Evolutionary conservation across 2,329 filamentous ascomycete species (phyloP).

Genomic region (Aureobasidium pullulans): DNA sequence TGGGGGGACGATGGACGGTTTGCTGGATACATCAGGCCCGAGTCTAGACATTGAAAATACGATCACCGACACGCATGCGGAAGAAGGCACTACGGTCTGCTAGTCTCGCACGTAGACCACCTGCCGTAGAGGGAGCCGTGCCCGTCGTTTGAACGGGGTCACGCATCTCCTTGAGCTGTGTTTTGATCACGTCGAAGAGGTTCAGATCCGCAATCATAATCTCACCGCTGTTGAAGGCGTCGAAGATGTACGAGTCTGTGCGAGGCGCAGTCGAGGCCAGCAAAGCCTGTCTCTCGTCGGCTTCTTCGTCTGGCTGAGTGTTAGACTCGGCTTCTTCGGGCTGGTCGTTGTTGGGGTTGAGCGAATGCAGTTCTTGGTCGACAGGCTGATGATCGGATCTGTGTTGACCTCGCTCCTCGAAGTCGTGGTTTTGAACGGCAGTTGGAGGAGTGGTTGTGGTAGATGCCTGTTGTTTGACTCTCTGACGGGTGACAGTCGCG

Average conservation of each 20-base stretch:
- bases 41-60: constrained; percentile 15
- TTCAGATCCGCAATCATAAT: constrained; percentile 39
- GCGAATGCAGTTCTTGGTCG: constrained; percentile 35
- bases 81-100: constrained; percentile 13
- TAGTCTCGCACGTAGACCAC: constrained; percentile 16
- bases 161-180: constrained; percentile 34
- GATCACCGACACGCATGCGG: constrained; percentile 12
- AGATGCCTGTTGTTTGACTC: constrained; percentile 33
- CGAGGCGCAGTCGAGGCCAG: constrained; percentile 17
- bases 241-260: constrained; percentile 31
- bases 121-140: constrained; percentile 3
- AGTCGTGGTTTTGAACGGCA: constrained; percentile 47
- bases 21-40: background rate
- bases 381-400: constrained; percentile 28
- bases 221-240: constrained; percentile 41
- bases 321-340: background rate
- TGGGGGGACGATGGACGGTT: background rate
- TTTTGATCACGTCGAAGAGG: constrained; percentile 33
- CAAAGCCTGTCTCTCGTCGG: constrained; percentile 13
- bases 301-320: constrained; percentile 12
- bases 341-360: constrained; percentile 20
- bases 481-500: constrained; percentile 45
- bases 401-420: constrained; percentile 48
- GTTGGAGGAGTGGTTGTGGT: constrained; percentile 20
- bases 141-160: constrained; percentile 20